A percentile compares a stretch with the other conserved stretches of the same genome.
These are phyloP conservation scores for Cryphonectria radicalis DNA, from an alignment of 2,329 filamentous ascomycete species.

Conservation along the genomic window DNA sequence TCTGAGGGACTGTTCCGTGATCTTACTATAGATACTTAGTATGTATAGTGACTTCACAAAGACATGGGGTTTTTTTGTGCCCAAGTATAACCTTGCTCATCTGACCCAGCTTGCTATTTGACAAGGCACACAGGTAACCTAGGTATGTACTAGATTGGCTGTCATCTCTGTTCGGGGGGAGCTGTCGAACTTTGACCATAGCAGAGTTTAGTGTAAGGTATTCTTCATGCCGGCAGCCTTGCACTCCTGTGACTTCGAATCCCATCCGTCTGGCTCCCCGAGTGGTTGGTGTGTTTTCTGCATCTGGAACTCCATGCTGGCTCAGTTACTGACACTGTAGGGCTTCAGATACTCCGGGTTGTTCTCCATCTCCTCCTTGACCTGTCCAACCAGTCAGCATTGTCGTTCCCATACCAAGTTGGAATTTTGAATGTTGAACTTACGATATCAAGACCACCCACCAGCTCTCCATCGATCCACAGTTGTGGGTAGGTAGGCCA, in stretches of 20 bases:
- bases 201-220: background rate
- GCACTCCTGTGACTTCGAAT: background rate
- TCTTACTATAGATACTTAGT: background rate
- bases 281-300: background rate
- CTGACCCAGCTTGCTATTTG: background rate
- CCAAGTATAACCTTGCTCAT: background rate
- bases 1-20: background rate
- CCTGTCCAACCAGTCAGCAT: slow-evolving; percentile 52
- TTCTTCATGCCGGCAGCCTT: background rate
- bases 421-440: slow-evolving; percentile 45
- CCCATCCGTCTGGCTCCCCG: background rate
- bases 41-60: background rate
- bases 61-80: background rate
- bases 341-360: slow-evolving; percentile 81
- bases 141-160: background rate
- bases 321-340: slow-evolving; percentile 62
- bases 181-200: background rate
- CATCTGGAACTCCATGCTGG: background rate
- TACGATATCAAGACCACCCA: slow-evolving; percentile 95
- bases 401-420: background rate
- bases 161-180: background rate
- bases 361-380: slow-evolving; percentile 90
- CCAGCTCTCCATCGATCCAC: slow-evolving; percentile 87
- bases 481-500: slow-evolving; percentile 98
- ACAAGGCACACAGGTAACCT: background rate